Evolutionary conservation across 257 asterid species (phyloP), one percentile per base, ranked within the genome.

Genomic region (Penstemon barbatus): DNA sequence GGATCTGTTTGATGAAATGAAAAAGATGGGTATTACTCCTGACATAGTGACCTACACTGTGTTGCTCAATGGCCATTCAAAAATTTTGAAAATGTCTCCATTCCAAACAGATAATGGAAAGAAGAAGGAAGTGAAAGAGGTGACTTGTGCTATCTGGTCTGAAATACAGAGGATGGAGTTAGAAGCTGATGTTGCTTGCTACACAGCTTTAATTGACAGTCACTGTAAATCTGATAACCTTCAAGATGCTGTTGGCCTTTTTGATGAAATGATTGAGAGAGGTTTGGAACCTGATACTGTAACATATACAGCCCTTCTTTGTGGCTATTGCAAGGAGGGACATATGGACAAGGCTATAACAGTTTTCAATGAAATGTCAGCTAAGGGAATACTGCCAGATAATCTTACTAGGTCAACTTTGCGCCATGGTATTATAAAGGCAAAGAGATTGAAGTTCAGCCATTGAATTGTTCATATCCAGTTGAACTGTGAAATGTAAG

Each of bases 21-120:
- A 83, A 74, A 71, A 69, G 52, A 79, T 82, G 74, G 93, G 93
- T 53, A 73, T 90, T 74, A 57, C 8, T 69, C 97, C 96, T 6
- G 97, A 92, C 78, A 77, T 85, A 15, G 77, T 87, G 73, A 82
- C 89, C 33, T 87, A 82, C 68, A 92, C 96, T 1, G 92, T 82
- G 56, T 68, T 89, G 79, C 75, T 86, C 66, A 91, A 92, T 68
- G 96, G 97, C 12, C 68, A 69, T 42, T 74, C 74, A 51, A 89
- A 87, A 75, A 40, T 54, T 63, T 43, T 63, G 55, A 77, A 61
- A 75, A 73, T 51, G 75, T 68, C 68, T 38, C 75, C 33, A 25
- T 25, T 25, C 33, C 33, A 25, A 25, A 25, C 52, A 39, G 57
- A 56, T 58, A 50, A 57, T 10, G 76, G 72, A 45, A 51, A 55